Conservation (phyloP, 257 asterid genomes). For the Salvia rosmarinus region DNA sequence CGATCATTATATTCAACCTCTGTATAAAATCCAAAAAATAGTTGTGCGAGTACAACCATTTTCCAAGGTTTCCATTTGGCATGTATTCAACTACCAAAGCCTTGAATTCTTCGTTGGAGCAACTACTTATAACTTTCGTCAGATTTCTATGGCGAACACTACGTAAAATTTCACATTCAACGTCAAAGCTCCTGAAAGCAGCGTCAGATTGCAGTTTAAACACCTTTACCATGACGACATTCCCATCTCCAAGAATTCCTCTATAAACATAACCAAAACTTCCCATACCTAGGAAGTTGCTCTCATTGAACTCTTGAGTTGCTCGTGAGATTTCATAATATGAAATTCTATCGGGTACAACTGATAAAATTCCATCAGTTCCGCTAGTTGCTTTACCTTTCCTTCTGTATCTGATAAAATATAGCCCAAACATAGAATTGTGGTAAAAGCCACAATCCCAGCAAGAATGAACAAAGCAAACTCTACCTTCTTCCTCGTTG, state of each 20-base stretch:
- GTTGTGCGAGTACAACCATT: too few relatives aligned
- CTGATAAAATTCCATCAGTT: background rate
- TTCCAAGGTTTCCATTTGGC: too few relatives aligned
- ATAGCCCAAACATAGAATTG: background rate
- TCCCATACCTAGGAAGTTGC: background rate
- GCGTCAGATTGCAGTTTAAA: background rate
- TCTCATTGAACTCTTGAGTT: background rate
- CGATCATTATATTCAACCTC: too few relatives aligned
- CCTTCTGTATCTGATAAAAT: background rate
- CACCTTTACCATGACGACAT: background rate
- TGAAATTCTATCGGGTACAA: background rate
- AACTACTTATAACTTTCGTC: constrained; percentile 12
- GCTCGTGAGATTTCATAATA: background rate
- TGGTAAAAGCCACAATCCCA: background rate
- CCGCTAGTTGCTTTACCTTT: background rate
- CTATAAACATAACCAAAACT: constrained; percentile 16
- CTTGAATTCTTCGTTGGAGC: constrained; percentile 16
- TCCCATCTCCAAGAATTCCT: constrained; percentile 13
- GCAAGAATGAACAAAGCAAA: background rate
- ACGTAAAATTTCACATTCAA: constrained; percentile 12
- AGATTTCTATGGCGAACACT: constrained; percentile 15
- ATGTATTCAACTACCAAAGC: background rate
- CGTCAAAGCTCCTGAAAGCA: background rate
- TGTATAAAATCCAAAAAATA: too few relatives aligned
- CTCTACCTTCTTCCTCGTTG: background rate